phyloP scores from a whole-genome alignment of 106 monocot genomes.

The Dioscorea zingiberensis region DNA sequence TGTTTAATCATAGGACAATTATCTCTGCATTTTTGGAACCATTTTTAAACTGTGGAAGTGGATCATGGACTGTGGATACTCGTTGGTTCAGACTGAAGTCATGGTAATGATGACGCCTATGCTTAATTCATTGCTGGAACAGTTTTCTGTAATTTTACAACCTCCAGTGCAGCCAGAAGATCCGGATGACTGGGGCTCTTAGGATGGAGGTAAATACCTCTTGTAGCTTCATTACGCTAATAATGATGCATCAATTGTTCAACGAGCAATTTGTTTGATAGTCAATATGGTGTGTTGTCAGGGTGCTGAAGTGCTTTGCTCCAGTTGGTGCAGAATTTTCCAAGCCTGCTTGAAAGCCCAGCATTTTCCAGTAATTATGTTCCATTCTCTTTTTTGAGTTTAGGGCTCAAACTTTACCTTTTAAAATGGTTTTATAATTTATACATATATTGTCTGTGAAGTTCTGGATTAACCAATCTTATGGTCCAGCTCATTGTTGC shows the following conservation, averaged over 20 bases:
- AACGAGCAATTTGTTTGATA: slow-evolving; percentile 5
- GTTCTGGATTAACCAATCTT: slow-evolving; percentile 13
- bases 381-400: not conserved
- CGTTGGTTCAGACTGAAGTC: slow-evolving; percentile 70
- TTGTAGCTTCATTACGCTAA: no score
- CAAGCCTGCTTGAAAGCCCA: slow-evolving; percentile 48
- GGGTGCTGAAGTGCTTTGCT: slow-evolving; percentile 92
- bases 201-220: slow-evolving; percentile 72
- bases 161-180: slow-evolving; percentile 63
- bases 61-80: not conserved
- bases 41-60: not conserved
- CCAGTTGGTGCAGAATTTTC: slow-evolving; percentile 77
- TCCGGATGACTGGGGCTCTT: slow-evolving; percentile 92
- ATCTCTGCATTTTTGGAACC: not conserved
- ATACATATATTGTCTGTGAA: not conserved
- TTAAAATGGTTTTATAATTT: not conserved
- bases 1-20: not conserved
- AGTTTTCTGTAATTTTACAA: slow-evolving; percentile 64
- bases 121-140: slow-evolving; percentile 66
- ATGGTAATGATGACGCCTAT: slow-evolving; percentile 55
- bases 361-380: slow-evolving; percentile 56
- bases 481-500: slow-evolving; percentile 61
- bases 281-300: slow-evolving; percentile 13
- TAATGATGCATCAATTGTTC: no score
- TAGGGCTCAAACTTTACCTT: not conserved